These are phyloP conservation scores for Crucihimalaya himalaica DNA, from an alignment of 345 rosid species.

Conservation along the genomic window DNA sequence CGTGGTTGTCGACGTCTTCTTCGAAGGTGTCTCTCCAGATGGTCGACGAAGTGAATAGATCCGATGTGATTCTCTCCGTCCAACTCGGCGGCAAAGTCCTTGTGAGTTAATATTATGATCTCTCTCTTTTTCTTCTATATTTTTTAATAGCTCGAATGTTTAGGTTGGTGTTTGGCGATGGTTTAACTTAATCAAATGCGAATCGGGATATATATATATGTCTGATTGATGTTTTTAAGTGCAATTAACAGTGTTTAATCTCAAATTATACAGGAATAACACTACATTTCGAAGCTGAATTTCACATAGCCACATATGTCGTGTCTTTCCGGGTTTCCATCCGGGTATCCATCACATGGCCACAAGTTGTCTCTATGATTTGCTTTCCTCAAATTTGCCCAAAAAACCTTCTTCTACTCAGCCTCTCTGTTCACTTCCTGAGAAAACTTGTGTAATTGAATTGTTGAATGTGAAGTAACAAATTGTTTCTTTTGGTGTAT, in stretches of 20 bases:
- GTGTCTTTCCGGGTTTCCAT: slow-evolving; percentile 67
- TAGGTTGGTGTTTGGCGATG: slow-evolving; percentile 22
- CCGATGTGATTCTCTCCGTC: slow-evolving; percentile 59
- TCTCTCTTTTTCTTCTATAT: background rate
- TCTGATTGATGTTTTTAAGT: background rate
- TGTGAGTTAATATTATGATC: slow-evolving; percentile 48
- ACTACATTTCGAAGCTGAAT: slow-evolving; percentile 72
- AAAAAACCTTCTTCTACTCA: no score
- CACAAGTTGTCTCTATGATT: no score
- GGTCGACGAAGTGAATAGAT: slow-evolving; percentile 30
- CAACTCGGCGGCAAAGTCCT: slow-evolving; percentile 47
- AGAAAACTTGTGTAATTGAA: background rate
- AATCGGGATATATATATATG: slow-evolving; percentile 4
- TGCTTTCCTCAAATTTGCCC: no score
- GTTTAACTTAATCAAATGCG: background rate
- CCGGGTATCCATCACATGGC: no score
- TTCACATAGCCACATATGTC: slow-evolving; percentile 85
- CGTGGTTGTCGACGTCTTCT: slow-evolving; percentile 68
- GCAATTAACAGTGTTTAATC: background rate
- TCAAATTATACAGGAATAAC: slow-evolving; percentile 73
- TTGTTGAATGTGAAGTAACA: background rate
- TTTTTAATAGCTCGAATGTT: background rate
- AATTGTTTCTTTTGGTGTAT: slow-evolving; percentile 5
- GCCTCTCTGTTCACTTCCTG: no score
- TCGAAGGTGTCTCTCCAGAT: slow-evolving; percentile 58